Conservation (phyloP, 2,329 filamentous ascomycete genomes). For the Cryphonectria parasitica region DNA sequence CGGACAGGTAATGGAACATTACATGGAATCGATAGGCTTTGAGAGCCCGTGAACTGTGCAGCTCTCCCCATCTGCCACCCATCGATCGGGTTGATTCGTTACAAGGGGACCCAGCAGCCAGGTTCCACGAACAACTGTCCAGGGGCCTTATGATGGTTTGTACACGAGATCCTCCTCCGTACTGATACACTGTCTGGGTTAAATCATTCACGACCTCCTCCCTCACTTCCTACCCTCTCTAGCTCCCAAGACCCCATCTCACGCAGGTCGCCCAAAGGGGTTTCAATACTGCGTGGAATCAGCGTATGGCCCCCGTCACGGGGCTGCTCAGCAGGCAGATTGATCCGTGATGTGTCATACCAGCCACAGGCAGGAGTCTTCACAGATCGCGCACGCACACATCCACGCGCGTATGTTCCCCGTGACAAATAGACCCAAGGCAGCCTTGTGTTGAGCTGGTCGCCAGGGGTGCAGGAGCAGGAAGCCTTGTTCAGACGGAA, state of each 20-base stretch:
- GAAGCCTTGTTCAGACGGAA: neutral
- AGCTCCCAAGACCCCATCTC: conserved; percentile 1
- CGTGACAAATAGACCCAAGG: neutral
- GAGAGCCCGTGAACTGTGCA: neutral
- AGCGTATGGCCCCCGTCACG: conserved; percentile 13
- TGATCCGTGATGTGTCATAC: conserved; percentile 20
- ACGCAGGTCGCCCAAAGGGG: neutral
- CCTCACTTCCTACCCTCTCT: neutral
- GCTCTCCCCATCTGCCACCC: neutral
- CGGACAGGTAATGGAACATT: neutral
- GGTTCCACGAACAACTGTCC: neutral
- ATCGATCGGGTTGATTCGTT: neutral
- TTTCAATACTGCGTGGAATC: neutral
- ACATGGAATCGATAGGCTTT: neutral
- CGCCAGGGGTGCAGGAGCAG: neutral
- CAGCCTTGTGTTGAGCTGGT: neutral
- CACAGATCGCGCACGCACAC: neutral
- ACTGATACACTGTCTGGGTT: neutral
- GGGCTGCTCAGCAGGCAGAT: conserved; percentile 26
- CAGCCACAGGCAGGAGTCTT: conserved; percentile 20
- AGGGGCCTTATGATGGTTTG: neutral
- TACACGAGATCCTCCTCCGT: neutral
- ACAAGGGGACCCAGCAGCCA: neutral
- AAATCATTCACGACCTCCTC: neutral
- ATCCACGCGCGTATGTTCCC: neutral